Percentiles rank a stretch among this genome's conserved stretches.
Conservation (phyloP, 768 basidiomycete species). For the Solioccasus polychromus region DNA sequence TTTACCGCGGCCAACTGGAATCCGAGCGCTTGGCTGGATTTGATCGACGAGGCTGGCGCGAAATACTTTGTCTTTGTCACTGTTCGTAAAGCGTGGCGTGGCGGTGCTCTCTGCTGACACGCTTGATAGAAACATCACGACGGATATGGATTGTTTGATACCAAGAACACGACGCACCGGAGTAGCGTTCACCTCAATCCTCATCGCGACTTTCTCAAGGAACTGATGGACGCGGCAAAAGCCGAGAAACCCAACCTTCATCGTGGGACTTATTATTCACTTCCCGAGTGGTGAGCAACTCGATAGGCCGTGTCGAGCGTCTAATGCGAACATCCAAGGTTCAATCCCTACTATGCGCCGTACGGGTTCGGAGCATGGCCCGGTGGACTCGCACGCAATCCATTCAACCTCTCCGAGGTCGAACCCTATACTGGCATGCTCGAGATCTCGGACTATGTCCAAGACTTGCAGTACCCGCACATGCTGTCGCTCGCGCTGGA, state of each 20-base stretch:
- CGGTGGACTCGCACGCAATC: conserved; percentile 51
- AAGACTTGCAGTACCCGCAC: conserved; percentile 49
- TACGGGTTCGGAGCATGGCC: conserved; percentile 54
- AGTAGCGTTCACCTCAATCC: conserved; percentile 49
- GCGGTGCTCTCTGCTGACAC: neutral
- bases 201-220: conserved; percentile 48
- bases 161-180: conserved; percentile 49
- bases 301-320: neutral
- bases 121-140: conserved; percentile 56
- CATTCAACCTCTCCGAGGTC: conserved; percentile 42
- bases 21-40: conserved; percentile 51
- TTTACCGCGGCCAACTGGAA: conserved; percentile 54
- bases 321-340: conserved; percentile 36
- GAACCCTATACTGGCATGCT: conserved; percentile 56
- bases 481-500: conserved; percentile 47
- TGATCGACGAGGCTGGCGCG: conserved; percentile 55
- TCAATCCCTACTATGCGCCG: conserved; percentile 48
- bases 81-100: conserved; percentile 25
- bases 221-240: conserved; percentile 50
- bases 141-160: conserved; percentile 56
- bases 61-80: conserved; percentile 61
- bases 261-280: conserved; percentile 56
- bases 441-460: conserved; percentile 48
- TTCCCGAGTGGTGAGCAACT: conserved; percentile 48
- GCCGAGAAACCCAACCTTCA: conserved; percentile 47